Evolutionary conservation across 2,329 filamentous ascomycete genomes (phyloP).

Genomic region (Aspergillus proliferans): DNA sequence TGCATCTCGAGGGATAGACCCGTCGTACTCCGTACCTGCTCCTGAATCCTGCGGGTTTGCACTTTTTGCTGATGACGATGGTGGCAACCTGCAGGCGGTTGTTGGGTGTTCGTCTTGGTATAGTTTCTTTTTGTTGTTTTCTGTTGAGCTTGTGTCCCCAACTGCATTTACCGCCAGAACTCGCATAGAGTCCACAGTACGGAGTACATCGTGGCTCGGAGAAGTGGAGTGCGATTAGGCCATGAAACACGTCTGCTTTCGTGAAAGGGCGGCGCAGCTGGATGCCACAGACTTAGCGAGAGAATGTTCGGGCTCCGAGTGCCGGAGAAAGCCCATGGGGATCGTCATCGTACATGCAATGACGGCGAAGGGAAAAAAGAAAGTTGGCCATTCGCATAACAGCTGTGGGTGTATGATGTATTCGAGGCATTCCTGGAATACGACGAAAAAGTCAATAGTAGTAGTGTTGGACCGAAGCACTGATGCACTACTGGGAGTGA

Average conservation of each 20-base stretch:
- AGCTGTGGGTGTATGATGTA: neutral
- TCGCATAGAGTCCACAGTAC: neutral
- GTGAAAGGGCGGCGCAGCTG: neutral
- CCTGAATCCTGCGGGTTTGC: neutral
- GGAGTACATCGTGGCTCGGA: neutral
- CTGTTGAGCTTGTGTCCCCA: neutral
- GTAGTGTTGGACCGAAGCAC: too few relatives aligned
- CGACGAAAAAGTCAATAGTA: neutral
- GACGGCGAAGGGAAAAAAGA: neutral
- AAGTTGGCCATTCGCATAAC: neutral
- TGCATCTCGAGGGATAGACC: neutral
- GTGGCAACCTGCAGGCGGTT: neutral
- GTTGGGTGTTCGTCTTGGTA: too few relatives aligned
- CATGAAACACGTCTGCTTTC: neutral
- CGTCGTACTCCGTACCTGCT: neutral
- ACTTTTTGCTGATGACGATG: neutral
- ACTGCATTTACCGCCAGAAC: too few relatives aligned
- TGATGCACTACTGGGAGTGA: too few relatives aligned
- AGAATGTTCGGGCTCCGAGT: neutral
- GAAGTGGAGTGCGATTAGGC: neutral
- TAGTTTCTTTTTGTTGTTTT: neutral
- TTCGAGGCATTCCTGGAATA: neutral
- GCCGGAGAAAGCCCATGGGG: neutral
- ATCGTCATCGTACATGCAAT: neutral
- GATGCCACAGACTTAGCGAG: neutral